Base-by-base conservation (phyloP, 2,329 filamentous ascomycete species). In the Aureobasidium sp. region DNA sequence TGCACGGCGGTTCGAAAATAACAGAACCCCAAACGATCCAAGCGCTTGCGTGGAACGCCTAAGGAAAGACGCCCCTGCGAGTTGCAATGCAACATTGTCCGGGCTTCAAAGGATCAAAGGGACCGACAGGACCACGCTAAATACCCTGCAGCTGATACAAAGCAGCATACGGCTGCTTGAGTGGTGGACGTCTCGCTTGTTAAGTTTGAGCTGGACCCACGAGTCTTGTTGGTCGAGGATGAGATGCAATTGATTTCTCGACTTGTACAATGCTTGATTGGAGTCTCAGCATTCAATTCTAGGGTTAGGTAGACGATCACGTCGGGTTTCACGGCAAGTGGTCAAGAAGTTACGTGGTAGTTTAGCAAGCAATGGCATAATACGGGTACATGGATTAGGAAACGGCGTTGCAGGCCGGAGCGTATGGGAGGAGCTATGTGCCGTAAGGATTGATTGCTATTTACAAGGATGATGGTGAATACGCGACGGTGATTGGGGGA, bases 21-120 rank as follows among this genome's bases (percentile, higher is more conserved):
- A 45, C 39, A 57, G 39, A 45, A 48, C 55, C 29, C 27, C 44
- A 50, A 34, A 9, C 48, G 54, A 59, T 49, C 57, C 57, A 59
- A 59, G 57, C 57, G 57, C 57, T 57, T 57, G 53, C 53, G 41
- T 57, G 53, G 53, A 57, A 57, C 53, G 53, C 53, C 53, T 57
- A 36, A 45, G 53, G 53, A 44, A 45, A n/a, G 41, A 36, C 53
- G 53, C 53, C 44, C 27, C 44, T 34, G 36, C 41, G 45, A 59
- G 36, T 42, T 50, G 45, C 57, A 59, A 59, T n/a, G n/a, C n/a
- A n/a, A n/a, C 57, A 50, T 16, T 42, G 45, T 41, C 57, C 57
- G 57, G 45, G 44, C 21, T 13, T 25, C 41, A 44, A 44, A 37
- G 34, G 34, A 37, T 45, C 53, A 57, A 45, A 57, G 54, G 41